Evolutionary conservation across 768 basidiomycete genomes (phyloP), one percentile per base, ranked within the genome.

Genomic region (Boletus rex-veris): DNA sequence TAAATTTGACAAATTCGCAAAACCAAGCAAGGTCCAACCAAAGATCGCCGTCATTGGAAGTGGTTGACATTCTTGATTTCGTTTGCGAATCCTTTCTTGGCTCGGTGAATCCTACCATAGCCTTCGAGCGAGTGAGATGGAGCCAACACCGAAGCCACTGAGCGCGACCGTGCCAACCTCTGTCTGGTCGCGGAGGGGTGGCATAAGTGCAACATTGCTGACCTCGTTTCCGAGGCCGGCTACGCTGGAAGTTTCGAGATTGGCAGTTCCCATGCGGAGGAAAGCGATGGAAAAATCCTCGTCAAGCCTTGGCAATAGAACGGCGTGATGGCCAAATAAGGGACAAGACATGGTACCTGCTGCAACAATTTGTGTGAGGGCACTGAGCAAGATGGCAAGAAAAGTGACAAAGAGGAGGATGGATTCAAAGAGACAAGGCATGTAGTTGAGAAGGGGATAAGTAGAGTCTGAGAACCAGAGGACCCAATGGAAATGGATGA

Each of bases 191-290:
- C 48, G 43, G 19, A 53, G 16, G 7, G 61, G 30, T 3, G 58
- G 45, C 46, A 50, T 58, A 35, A 71, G 45, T 12, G 70, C 59
- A 45, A 90, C 75, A 5, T 78, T 73, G 7, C 82, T 81, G 12
- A 90, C 83, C 67, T 91, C 88, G 60, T 90, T 89, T 1, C 84
- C 83, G 64, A 87, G 77, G 3, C 89, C 89, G 21, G 81, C 76
- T 10, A 86, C 74, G 43, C 82, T 83, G 0, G 88, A 89, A 0
- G 86, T 84, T 64, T 91, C 89, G 45, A 91, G 74, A 57, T 85
- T 86, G 4, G 86, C 87, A 1, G 85, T 85, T 18, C 87, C 87
- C 18, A 89, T 74, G 19, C 89, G 81, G 40, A 90, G 74, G 37
- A 91, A 74, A 3, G 85, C 79, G 19, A 89, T 77, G 7, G 82